These are phyloP conservation scores for Naganishia albida DNA, from an alignment of 1,284 basidiomycete species.

Conservation along the genomic window DNA sequence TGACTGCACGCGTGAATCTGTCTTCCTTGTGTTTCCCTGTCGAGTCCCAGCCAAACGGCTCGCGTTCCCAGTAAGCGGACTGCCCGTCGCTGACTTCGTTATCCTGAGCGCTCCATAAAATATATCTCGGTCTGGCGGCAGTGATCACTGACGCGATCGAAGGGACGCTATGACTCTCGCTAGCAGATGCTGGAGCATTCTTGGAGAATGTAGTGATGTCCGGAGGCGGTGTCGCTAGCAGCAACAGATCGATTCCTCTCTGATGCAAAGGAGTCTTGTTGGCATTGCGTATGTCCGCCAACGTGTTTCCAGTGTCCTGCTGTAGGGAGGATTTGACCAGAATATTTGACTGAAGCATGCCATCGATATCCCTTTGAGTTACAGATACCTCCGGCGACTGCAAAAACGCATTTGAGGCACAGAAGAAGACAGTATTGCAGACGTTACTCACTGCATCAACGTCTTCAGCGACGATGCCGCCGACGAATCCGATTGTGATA, in stretches of 20 bases:
- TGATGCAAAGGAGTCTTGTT: constrained; percentile 38
- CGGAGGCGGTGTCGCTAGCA: constrained; percentile 77
- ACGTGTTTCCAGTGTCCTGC: constrained; percentile 21
- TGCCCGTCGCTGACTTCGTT: constrained; percentile 52
- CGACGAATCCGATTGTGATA: constrained; percentile 29
- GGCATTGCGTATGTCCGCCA: constrained; percentile 23
- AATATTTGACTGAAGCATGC: constrained; percentile 17
- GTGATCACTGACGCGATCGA: constrained; percentile 67
- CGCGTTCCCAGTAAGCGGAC: constrained; percentile 83
- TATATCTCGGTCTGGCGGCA: constrained; percentile 47
- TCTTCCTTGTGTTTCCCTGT: constrained; percentile 60
- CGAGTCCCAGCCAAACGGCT: constrained; percentile 76
- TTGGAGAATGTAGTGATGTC: constrained; percentile 59
- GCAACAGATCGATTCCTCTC: constrained; percentile 76
- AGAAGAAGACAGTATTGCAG: not conserved
- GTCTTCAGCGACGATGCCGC: constrained; percentile 16
- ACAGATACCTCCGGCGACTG: constrained; percentile 14
- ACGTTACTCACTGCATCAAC: not conserved
- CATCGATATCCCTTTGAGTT: constrained; percentile 11
- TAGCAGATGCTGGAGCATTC: constrained; percentile 57
- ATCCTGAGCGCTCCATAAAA: constrained; percentile 60
- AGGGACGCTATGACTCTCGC: constrained; percentile 38
- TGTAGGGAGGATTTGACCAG: constrained; percentile 16
- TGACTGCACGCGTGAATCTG: constrained; percentile 73
- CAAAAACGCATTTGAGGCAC: not conserved